Percentiles rank a stretch among this genome's conserved stretches.
Evolutionary conservation across 108 stramenopile species (phyloP).

Genomic region (Discostella pseudostelligera): DNA sequence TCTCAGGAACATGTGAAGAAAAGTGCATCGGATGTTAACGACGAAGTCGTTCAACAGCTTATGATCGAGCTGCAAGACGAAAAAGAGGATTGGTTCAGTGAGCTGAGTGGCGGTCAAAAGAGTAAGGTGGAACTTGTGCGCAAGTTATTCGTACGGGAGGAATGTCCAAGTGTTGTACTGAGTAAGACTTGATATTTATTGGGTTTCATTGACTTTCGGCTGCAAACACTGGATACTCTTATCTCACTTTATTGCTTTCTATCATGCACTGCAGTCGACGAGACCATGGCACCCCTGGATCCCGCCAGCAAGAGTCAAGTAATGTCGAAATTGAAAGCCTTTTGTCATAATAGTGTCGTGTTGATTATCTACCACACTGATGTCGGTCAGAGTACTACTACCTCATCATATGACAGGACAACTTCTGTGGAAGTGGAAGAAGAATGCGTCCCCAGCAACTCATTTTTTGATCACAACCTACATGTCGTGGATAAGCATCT

Average conservation of each 20-base stretch:
- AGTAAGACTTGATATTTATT: slow-evolving; percentile 15
- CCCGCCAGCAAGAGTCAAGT: slow-evolving; percentile 76
- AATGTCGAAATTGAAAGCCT: slow-evolving; percentile 77
- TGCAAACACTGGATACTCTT: not conserved
- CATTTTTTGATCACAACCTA: slow-evolving; percentile 83
- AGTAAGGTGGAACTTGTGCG: slow-evolving; percentile 85
- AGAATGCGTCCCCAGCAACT: slow-evolving; percentile 78
- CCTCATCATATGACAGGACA: slow-evolving; percentile 1
- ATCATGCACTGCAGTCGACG: slow-evolving; percentile 50
- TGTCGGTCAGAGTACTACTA: slow-evolving; percentile 43
- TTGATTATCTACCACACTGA: slow-evolving; percentile 92
- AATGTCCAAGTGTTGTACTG: slow-evolving; percentile 72
- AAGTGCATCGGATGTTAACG: slow-evolving; percentile 13
- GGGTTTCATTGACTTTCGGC: too few species aligned
- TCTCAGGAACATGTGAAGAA: slow-evolving; percentile 16
- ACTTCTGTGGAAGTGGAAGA: slow-evolving; percentile 25
- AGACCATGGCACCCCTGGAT: slow-evolving; percentile 88
- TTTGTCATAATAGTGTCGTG: slow-evolving; percentile 74
- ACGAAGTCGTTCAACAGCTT: slow-evolving; percentile 23
- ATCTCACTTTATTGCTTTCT: not conserved
- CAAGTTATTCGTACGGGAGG: slow-evolving; percentile 70
- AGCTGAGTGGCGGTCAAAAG: slow-evolving; percentile 85
- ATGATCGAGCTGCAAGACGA: slow-evolving; percentile 62
- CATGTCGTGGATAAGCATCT: slow-evolving; percentile 75
- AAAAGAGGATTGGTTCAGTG: slow-evolving; percentile 89